A percentile compares a stretch with the other conserved stretches of the same genome.
Conservation (phyloP, 2,329 filamentous ascomycete genomes). For the Paecilomyces variotii region DNA sequence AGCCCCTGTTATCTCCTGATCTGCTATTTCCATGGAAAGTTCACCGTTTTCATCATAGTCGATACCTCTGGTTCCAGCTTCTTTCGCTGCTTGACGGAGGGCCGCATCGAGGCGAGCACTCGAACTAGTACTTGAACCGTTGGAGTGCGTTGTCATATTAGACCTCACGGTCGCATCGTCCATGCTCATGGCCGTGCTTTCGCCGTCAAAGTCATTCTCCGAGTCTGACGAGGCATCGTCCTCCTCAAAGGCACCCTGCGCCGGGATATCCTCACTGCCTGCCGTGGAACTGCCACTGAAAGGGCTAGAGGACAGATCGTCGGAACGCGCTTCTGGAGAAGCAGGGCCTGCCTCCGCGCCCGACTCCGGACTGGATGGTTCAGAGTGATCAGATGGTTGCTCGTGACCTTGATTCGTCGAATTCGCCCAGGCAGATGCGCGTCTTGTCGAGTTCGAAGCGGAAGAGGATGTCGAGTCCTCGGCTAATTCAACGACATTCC, state of each 20-base stretch:
- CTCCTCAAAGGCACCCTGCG: slow-evolving; percentile 22
- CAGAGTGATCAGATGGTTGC: slow-evolving; percentile 41
- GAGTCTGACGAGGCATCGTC: slow-evolving; percentile 41
- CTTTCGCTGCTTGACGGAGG: slow-evolving; percentile 63
- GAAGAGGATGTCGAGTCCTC: slow-evolving; percentile 78
- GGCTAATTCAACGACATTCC: slow-evolving; percentile 83
- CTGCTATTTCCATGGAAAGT: slow-evolving; percentile 72
- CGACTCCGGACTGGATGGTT: slow-evolving; percentile 56
- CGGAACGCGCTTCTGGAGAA: slow-evolving; percentile 57
- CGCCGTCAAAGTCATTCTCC: slow-evolving; percentile 47
- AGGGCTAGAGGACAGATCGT: slow-evolving; percentile 67
- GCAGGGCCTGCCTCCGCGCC: slow-evolving; percentile 49
- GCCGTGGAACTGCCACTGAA: slow-evolving; percentile 55
- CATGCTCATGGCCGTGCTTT: slow-evolving; percentile 74
- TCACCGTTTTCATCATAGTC: slow-evolving; percentile 56
- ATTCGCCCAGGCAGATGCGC: slow-evolving; percentile 55
- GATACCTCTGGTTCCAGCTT: slow-evolving; percentile 65
- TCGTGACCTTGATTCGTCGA: slow-evolving; percentile 19
- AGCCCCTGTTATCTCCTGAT: slow-evolving; percentile 46
- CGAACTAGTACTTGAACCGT: slow-evolving; percentile 52
- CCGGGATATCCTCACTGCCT: slow-evolving; percentile 36
- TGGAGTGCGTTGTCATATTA: slow-evolving; percentile 52
- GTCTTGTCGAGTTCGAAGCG: slow-evolving; percentile 64
- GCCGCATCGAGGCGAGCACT: slow-evolving; percentile 70
- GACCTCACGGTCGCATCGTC: slow-evolving; percentile 69